Base-by-base conservation (phyloP, 2,329 filamentous ascomycete species). In the Chaetomium sp. region DNA sequence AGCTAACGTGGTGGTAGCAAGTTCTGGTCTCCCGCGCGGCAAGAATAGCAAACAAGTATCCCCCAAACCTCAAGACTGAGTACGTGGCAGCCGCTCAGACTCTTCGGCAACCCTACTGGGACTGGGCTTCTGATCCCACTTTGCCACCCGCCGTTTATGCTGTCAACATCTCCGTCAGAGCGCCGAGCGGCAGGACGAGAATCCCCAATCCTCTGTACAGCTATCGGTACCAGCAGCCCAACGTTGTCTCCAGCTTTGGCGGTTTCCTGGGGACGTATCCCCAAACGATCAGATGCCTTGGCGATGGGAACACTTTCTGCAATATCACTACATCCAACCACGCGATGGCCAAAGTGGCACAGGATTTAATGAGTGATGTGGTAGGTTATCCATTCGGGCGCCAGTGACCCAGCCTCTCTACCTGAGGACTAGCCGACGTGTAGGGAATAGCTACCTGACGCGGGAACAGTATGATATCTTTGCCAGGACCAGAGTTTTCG, bases 141-240 rank as follows among this genome's bases (percentile, higher is more conserved):
- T 69, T 82, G 3, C 79, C 80, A 3, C 60, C 64, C 0, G 71
- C 72, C 8, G 65, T 59, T n/a, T 72, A 68, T 2, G 65, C 66
- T 1, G 63, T 66, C 33, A 60, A 60, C 9, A 40, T 68, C 44
- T 54, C 54, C 0, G 33, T 45, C 7, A 52, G 44, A 38, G 49
- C 38, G 10, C 34, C 34, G 37, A 19, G 49, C 10, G 59, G 67
- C 44, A 65, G 61, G 35, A 59, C 61, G 11, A 67, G 65, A 1
- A 59, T 74, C 5, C 59, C 62, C 12, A 84, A 84, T 63, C 81
- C 81, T 3, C 67, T 84, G 0, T 74, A 73, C 60, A 74, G 72
- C 54, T 85, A 77, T 66, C 68, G 61, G 2, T 83, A 80, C 67
- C 76, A 62, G 66, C 49, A 66, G 72, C 55, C 12, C 65, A 68